phyloP scores from a whole-genome alignment of 2,329 filamentous ascomycete genomes.

The Aspergillus neoniger region DNA sequence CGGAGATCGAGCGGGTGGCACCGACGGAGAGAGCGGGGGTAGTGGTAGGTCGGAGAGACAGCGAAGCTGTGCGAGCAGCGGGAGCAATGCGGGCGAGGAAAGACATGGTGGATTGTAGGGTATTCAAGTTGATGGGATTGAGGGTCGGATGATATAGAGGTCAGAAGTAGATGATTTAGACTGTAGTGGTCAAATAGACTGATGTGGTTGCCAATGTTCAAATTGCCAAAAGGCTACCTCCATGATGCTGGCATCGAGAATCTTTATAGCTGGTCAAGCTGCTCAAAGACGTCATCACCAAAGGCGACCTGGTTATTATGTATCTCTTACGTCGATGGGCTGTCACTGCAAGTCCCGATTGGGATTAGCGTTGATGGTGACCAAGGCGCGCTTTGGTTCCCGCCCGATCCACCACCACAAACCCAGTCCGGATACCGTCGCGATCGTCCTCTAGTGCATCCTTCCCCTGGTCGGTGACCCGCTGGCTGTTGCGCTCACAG shows the following conservation, averaged over 20 bases:
- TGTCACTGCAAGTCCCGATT: slow-evolving; percentile 20
- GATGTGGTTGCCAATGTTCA: background rate
- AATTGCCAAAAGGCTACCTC: background rate
- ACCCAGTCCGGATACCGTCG: background rate
- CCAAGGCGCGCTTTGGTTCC: background rate
- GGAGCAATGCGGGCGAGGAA: slow-evolving; percentile 38
- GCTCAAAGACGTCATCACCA: slow-evolving; percentile 8
- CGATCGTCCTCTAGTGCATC: background rate
- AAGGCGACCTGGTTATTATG: slow-evolving; percentile 6
- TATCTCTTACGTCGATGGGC: slow-evolving; percentile 29
- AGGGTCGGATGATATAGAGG: background rate
- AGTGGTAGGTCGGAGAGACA: slow-evolving; percentile 1
- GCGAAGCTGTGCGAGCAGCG: slow-evolving; percentile 26
- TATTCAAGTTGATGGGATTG: background rate
- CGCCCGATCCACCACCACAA: background rate
- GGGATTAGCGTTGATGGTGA: slow-evolving; percentile 13
- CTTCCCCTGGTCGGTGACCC: background rate
- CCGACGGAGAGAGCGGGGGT: slow-evolving; percentile 22
- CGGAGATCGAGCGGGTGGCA: slow-evolving; percentile 50
- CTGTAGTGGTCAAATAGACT: background rate
- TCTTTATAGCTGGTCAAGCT: background rate
- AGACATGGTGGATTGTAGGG: slow-evolving; percentile 31
- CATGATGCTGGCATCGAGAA: background rate
- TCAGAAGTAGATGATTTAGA: background rate
- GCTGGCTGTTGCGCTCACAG: background rate